Evolutionary conservation across 257 asterid species (phyloP).

Genomic region (Datura wrightii): DNA sequence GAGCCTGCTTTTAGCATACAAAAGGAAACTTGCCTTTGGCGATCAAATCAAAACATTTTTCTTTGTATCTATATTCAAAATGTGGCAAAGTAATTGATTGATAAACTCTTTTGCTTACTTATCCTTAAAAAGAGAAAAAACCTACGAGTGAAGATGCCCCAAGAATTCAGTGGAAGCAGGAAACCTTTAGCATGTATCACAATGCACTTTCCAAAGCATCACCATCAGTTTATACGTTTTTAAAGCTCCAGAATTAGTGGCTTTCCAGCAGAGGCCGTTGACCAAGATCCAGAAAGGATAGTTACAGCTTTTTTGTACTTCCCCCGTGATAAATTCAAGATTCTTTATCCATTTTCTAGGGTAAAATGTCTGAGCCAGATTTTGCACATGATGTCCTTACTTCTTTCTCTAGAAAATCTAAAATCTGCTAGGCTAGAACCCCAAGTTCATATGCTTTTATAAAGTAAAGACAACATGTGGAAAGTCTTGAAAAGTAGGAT

Average conservation of each 20-base stretch:
- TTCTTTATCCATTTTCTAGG: slow-evolving; percentile 1
- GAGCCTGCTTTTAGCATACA: slow-evolving; percentile 20
- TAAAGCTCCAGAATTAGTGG: background rate
- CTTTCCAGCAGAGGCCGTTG: background rate
- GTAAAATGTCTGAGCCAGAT: background rate
- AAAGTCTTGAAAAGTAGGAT: background rate
- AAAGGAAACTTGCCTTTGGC: background rate
- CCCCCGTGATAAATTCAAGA: slow-evolving; percentile 14
- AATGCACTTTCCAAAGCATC: background rate
- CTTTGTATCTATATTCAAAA: background rate
- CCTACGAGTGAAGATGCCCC: background rate
- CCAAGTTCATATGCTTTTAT: background rate
- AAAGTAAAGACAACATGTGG: background rate
- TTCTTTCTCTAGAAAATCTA: background rate
- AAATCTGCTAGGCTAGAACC: background rate
- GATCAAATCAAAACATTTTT: background rate
- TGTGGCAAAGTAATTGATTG: background rate
- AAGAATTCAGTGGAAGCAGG: slow-evolving; percentile 12
- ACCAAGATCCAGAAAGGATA: slow-evolving; percentile 26
- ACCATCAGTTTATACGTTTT: background rate
- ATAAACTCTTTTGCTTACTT: background rate
- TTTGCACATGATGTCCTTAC: background rate
- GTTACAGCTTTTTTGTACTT: background rate
- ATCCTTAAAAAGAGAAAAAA: background rate
- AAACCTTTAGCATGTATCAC: background rate